Base-by-base conservation (phyloP, 164 flowering plant genomes). In the Hamamelis virginiana region DNA sequence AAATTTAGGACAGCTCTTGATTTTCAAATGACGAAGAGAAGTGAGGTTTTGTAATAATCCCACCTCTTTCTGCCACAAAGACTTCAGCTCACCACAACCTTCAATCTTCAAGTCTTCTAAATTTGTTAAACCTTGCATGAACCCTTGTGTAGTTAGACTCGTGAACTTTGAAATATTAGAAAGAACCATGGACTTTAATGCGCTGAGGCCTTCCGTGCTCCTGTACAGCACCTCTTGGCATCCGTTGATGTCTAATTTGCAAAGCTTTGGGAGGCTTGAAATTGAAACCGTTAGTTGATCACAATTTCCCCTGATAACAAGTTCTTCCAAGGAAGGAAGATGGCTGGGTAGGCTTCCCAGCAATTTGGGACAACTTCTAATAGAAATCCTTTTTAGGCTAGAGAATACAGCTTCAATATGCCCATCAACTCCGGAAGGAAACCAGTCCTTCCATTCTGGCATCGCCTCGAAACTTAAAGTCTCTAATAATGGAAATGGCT, bases 401-500 rank as follows among this genome's bases (percentile, higher is more conserved):
- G 59, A 56, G 45, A 71, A 71, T 9, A 16, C n/a, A n/a, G n/a
- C 38, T 56, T 57, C 22, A 28, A 59, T 22, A 53, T 38, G 46
- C 5, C 14, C 21, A 12, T 52, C 16, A 26, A n/a, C 44, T 11
- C 19, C 57, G 12, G 18, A 21, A 15, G 52, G 27, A 56, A 27
- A 25, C 74, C 74, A 71, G 3, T 16, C 27, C 16, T 43, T 55
- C 68, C 52, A 64, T 3, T 56, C 55, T 21, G 5, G 50, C 68
- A 64, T 64, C 0, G 56, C 33, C 44, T 44, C 13, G 5, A 71
- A 57, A 14, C 15, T 64, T 13, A 71, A 33, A 38, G 9, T 59
- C 46, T 71, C 63, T 51, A 71, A 55, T 18, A 69, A 71, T 57
- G 44, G 62, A 71, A 71, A 71, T n/a, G n/a, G n/a, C n/a, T n/a